A percentile compares a stretch with the other conserved stretches of the same genome.
These are phyloP conservation scores for Achaetomiella virescens DNA, from an alignment of 495 filamentous ascomycete species.

Conservation along the genomic window DNA sequence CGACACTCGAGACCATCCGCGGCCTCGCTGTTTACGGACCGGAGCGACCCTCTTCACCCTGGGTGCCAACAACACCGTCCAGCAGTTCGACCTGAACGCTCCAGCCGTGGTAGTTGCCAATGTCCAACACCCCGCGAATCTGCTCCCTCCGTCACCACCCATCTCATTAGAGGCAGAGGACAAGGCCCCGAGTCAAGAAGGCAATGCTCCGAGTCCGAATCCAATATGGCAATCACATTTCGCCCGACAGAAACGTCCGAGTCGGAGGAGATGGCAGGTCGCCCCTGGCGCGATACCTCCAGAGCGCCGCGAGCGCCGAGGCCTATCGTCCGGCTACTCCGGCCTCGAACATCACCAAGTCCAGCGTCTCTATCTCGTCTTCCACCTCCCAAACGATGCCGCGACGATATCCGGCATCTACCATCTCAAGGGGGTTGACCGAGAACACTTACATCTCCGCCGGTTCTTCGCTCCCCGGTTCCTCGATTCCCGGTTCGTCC, in stretches of 20 bases:
- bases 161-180: slow-evolving; percentile 63
- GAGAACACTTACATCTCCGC: slow-evolving; percentile 59
- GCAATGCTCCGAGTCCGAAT: slow-evolving; percentile 41
- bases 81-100: slow-evolving; percentile 89
- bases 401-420: slow-evolving; percentile 36
- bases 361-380: slow-evolving; percentile 54
- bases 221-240: slow-evolving; percentile 41
- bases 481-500: slow-evolving; percentile 32
- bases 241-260: slow-evolving; percentile 52
- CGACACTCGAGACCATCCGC: slow-evolving; percentile 72
- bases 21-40: slow-evolving; percentile 86
- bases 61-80: slow-evolving; percentile 78
- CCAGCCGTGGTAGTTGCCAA: slow-evolving; percentile 69
- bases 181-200: slow-evolving; percentile 26
- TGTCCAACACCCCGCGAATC: slow-evolving; percentile 72
- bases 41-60: slow-evolving; percentile 90
- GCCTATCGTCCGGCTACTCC: slow-evolving; percentile 57
- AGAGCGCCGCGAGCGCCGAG: slow-evolving; percentile 46
- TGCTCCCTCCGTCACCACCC: slow-evolving; percentile 70
- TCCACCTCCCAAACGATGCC: slow-evolving; percentile 37
- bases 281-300: slow-evolving; percentile 58
- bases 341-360: slow-evolving; percentile 57
- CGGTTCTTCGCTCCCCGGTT: slow-evolving; percentile 43
- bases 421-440: slow-evolving; percentile 44
- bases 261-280: slow-evolving; percentile 62